phyloP scores from a whole-genome alignment of 208 protist species.

The Spironucleus salmonicida region DNA sequence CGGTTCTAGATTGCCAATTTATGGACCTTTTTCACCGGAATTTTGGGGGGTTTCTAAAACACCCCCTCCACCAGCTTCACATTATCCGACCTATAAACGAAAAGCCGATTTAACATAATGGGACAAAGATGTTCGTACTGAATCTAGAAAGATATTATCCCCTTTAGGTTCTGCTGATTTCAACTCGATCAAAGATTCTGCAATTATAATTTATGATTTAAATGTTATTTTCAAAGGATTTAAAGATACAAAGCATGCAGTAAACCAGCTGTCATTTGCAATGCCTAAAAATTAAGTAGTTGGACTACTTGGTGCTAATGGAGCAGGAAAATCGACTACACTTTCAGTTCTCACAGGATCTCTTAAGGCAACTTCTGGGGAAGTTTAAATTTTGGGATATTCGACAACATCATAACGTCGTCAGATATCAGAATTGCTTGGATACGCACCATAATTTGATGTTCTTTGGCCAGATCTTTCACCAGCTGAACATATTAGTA shows the following conservation, averaged over 20 bases:
- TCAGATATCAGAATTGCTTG: conserved; percentile 4
- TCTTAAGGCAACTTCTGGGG: conserved; percentile 9
- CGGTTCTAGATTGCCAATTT: not conserved
- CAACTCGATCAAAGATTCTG: not conserved
- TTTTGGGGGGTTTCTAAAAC: not conserved
- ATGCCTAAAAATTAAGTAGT: conserved; percentile 8
- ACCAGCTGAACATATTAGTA: conserved; percentile 26
- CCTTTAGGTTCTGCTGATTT: not conserved
- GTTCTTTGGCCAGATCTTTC: conserved; percentile 31
- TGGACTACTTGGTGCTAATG: conserved; percentile 26
- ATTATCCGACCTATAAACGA: not conserved
- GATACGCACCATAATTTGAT: conserved; percentile 28
- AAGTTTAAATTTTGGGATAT: conserved; percentile 8
- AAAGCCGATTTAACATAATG: not conserved
- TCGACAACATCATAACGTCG: not conserved
- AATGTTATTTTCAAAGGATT: conserved; percentile 12
- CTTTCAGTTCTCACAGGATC: conserved; percentile 19
- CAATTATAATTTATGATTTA: conserved; percentile 26
- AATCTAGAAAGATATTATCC: not conserved
- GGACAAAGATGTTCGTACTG: not conserved
- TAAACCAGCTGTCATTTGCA: not conserved
- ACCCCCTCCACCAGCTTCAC: conserved; percentile 2
- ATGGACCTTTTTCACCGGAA: conserved; percentile 1
- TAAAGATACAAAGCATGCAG: not conserved
- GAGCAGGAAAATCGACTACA: conserved; percentile 27